phyloP scores from a whole-genome alignment of 768 basidiomycete genomes.

The Amanita subjunquillea region DNA sequence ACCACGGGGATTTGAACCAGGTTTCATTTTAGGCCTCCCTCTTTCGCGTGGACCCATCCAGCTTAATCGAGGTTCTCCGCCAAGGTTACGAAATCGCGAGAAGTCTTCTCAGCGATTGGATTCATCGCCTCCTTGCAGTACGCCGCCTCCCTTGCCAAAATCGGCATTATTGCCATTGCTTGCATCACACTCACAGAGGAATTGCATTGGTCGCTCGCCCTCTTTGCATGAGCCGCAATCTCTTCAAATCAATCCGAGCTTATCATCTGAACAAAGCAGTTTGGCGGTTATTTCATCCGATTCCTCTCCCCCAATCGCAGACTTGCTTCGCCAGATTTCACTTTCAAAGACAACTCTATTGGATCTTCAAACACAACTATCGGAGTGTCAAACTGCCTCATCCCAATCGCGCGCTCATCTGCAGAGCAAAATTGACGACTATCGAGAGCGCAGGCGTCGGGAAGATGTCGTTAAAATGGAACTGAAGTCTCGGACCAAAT shows the following conservation, averaged over 20 bases:
- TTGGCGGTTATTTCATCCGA: constrained; percentile 29
- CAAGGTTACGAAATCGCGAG: constrained; percentile 48
- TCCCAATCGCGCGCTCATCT: constrained; percentile 52
- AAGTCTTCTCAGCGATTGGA: constrained; percentile 34
- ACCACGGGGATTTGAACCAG: constrained; percentile 5
- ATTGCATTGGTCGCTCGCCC: not conserved
- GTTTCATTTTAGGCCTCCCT: constrained; percentile 30
- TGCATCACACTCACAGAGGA: constrained; percentile 33
- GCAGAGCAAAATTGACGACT: constrained; percentile 63
- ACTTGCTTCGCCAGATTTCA: constrained; percentile 68
- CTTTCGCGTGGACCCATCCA: constrained; percentile 35
- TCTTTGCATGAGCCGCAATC: not conserved
- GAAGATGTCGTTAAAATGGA: constrained; percentile 77
- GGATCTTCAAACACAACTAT: constrained; percentile 63
- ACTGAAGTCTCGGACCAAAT: constrained; percentile 74
- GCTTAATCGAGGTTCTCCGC: constrained; percentile 34
- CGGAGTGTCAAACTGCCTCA: constrained; percentile 46
- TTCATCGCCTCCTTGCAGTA: constrained; percentile 39
- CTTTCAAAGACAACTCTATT: constrained; percentile 47
- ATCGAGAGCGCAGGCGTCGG: constrained; percentile 65
- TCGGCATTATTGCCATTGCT: constrained; percentile 74
- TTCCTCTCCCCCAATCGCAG: constrained; percentile 60
- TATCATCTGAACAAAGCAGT: constrained; percentile 9
- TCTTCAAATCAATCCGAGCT: constrained; percentile 24
- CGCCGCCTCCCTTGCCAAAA: constrained; percentile 78